A percentile compares a stretch with the other conserved stretches of the same genome.
Evolutionary conservation across 2,329 filamentous ascomycete genomes (phyloP).

Genomic region (Pleomassaria siparia): DNA sequence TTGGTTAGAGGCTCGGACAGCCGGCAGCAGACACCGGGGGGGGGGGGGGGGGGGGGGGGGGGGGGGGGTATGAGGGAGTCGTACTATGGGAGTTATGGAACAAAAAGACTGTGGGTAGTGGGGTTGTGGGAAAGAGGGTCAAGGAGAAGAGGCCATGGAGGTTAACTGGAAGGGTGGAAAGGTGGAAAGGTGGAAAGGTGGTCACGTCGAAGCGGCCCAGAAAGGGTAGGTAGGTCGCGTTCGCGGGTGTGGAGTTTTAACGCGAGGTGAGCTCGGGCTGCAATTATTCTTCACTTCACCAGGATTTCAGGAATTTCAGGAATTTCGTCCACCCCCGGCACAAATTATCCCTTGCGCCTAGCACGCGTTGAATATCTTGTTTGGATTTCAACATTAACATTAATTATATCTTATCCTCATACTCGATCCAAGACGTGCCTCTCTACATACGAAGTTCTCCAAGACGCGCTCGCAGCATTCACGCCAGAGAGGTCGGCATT

Average conservation of each 20-base stretch:
- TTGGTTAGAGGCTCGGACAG: conserved; percentile 23
- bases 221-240: conserved; percentile 13
- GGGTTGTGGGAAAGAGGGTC: conserved; percentile 25
- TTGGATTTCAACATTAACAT: conserved; percentile 4
- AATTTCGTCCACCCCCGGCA: conserved; percentile 8
- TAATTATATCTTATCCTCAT: conserved; percentile 3
- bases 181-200: too few relatives aligned
- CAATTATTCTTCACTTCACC: too few relatives aligned
- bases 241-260: conserved; percentile 27
- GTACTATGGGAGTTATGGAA: conserved; percentile 17
- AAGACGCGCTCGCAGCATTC: neutral
- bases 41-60: too few relatives aligned
- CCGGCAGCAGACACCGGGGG: conserved; percentile 23
- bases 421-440: neutral
- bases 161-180: conserved; percentile 34
- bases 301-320: conserved; percentile 18
- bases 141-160: conserved; percentile 39
- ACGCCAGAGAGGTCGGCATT: neutral
- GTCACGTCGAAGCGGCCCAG: conserved; percentile 28
- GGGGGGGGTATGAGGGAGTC: too few relatives aligned
- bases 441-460: neutral
- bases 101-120: conserved; percentile 10
- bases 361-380: neutral
- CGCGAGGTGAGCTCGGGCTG: conserved; percentile 12
- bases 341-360: conserved; percentile 12